These are phyloP conservation scores for Candida golubevii DNA, from an alignment of 805 yeast genomes.

Conservation along the genomic window DNA sequence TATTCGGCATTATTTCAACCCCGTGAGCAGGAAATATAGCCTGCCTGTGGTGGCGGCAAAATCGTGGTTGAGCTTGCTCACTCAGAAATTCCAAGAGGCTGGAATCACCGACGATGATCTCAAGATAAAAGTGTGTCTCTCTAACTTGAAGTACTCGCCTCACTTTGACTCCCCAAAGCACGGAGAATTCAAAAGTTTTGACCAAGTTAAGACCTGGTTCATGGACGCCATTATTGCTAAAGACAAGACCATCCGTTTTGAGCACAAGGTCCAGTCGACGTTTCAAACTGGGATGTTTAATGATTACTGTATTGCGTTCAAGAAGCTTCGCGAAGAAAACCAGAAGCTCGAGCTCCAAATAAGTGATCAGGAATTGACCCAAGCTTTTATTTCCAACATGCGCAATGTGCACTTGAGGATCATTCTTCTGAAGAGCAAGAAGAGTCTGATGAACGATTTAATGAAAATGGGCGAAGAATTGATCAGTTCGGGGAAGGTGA, in stretches of 20 bases:
- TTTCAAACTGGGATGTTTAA: slow-evolving; percentile 1
- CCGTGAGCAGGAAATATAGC: neutral
- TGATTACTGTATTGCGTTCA: slow-evolving; percentile 1
- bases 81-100: neutral
- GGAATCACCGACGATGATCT: neutral
- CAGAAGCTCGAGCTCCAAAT: slow-evolving; percentile 1
- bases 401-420: slow-evolving; percentile 2
- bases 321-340: slow-evolving; percentile 5
- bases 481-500: neutral
- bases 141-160: slow-evolving; percentile 1
- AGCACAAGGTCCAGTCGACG: neutral
- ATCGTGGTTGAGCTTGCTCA: slow-evolving; percentile 3
- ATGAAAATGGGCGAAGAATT: slow-evolving; percentile 1
- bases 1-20: neutral
- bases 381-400: slow-evolving; percentile 1
- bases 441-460: neutral
- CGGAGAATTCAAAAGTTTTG: slow-evolving; percentile 4
- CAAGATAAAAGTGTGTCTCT: slow-evolving; percentile 5
- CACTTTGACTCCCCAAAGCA: slow-evolving; percentile 3
- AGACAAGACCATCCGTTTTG: neutral
- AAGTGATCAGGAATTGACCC: slow-evolving; percentile 3
- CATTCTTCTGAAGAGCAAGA: neutral
- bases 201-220: slow-evolving; percentile 5
- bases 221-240: neutral
- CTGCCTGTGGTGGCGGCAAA: slow-evolving; percentile 5